These are phyloP conservation scores for Venustampulla echinocandica DNA, from an alignment of 495 filamentous ascomycete species.

Conservation along the genomic window DNA sequence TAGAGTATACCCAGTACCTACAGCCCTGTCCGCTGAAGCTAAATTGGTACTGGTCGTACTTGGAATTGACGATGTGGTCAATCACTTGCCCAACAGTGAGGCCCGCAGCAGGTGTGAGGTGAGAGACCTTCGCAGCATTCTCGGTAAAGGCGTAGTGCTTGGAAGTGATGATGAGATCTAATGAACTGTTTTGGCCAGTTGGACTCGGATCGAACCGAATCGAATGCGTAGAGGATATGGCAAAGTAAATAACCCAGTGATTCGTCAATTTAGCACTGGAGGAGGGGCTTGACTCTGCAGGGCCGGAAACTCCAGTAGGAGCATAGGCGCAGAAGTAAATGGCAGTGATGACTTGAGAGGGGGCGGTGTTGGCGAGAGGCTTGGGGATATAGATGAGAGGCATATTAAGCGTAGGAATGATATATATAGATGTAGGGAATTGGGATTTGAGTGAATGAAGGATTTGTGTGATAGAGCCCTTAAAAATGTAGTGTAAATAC, in stretches of 20 bases:
- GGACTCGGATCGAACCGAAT: background rate
- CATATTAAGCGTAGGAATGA: too few species aligned
- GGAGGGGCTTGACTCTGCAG: background rate
- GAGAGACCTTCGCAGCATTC: background rate
- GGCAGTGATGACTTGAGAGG: background rate
- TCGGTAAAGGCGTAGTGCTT: background rate
- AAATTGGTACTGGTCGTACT: background rate
- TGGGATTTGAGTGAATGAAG: too few species aligned
- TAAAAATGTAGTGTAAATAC: too few species aligned
- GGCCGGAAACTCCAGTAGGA: background rate
- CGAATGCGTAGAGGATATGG: background rate
- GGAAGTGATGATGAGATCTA: background rate
- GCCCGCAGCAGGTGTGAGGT: background rate
- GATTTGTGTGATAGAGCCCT: too few species aligned
- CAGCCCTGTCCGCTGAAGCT: background rate
- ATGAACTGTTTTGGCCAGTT: background rate
- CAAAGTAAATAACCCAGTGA: background rate
- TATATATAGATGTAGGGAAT: too few species aligned
- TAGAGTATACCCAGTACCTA: background rate
- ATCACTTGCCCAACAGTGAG: background rate
- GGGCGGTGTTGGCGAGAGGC: background rate
- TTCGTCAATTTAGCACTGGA: background rate
- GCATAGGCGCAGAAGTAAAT: background rate
- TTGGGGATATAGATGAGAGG: background rate
- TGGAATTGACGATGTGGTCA: background rate